phyloP scores from a whole-genome alignment of 495 filamentous ascomycete species.

The Hypoxylon perforatum region DNA sequence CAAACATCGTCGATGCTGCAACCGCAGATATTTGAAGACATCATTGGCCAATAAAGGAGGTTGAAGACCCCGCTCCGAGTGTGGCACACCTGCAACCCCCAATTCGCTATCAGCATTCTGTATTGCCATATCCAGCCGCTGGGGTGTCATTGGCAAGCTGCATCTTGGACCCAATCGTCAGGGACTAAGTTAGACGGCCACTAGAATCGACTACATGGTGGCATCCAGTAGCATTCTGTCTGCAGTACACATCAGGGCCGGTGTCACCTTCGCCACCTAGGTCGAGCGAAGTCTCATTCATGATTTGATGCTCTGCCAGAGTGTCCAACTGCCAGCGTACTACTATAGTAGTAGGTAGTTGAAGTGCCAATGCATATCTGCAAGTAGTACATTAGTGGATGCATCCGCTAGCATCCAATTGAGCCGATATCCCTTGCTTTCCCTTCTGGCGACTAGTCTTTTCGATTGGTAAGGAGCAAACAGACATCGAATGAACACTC shows the following conservation, averaged over 20 bases:
- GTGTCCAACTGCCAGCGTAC: not conserved
- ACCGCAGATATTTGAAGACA: slow-evolving; percentile 21
- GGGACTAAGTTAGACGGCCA: slow-evolving; percentile 24
- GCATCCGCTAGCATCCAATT: slow-evolving; percentile 17
- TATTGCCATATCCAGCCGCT: slow-evolving; percentile 35
- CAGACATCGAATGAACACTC: slow-evolving; percentile 7
- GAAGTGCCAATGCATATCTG: slow-evolving; percentile 28
- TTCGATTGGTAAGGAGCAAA: slow-evolving; percentile 23
- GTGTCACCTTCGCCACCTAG: slow-evolving; percentile 31
- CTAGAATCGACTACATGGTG: slow-evolving; percentile 18
- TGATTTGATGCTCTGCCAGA: no score
- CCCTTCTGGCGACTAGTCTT: slow-evolving; percentile 1
- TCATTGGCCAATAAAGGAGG: slow-evolving; percentile 37
- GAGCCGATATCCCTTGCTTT: slow-evolving; percentile 32
- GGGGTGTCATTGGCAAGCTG: slow-evolving; percentile 29
- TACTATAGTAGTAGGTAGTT: not conserved
- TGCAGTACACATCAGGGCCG: slow-evolving; percentile 39
- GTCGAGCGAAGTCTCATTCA: no score
- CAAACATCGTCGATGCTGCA: slow-evolving; percentile 24
- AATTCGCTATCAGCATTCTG: slow-evolving; percentile 34
- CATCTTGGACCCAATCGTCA: slow-evolving; percentile 40
- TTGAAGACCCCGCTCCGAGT: slow-evolving; percentile 23
- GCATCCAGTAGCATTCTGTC: no score
- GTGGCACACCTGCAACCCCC: slow-evolving; percentile 33
- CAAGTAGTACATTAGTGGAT: slow-evolving; percentile 15